Base-by-base conservation (phyloP, 768 basidiomycete genomes). In the Terana coerulea region DNA sequence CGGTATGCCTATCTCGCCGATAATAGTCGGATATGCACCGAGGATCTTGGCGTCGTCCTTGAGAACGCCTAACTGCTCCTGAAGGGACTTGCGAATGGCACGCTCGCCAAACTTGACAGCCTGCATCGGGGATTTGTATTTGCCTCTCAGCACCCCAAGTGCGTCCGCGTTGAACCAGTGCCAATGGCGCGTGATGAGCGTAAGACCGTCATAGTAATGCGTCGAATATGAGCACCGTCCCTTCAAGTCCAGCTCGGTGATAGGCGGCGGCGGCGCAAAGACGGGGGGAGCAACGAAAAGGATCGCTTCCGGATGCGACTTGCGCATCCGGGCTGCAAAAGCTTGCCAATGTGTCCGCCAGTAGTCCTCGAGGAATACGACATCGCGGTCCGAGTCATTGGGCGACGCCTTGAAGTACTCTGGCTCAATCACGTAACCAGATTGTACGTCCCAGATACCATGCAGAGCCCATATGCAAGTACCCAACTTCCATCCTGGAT, bases 81-180 rank as follows among this genome's bases (percentile, higher is more conserved):
- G 86, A 1, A 99, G 61, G 17, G 83, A 86, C 49, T 79, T 80
- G 6, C 95, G 80, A 53, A 99, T 97, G 0, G 88, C 86, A 0
- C 67, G 53, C 58, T 91, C 84, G n/a, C 95, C 95, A 33, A 98
- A 72, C 62, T 82, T 85, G 42, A 91, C 81, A 1, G 89, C 89
- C 43, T 84, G 80, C 7, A 91, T 55, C 1, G 80, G 74, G 46
- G 74, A 77, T 10, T 74, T 72, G 63, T 95, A 88, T 60, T 88
- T 88, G 8, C 92, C 91, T 17, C 95, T 74, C 29, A 99, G 68
- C n/a, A 98, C 64, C 1, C 95, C 97, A 0, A 99, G 71, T 1
- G 95, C 93, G 67, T 98, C 94, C 2, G 92, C 93, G 60, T 98
- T 98, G 77, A 92, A 88, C 84, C 86, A 86, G 64, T 93, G 87